These are phyloP conservation scores for Hemerocallis citrina DNA, from an alignment of 106 monocot genomes.

Conservation along the genomic window DNA sequence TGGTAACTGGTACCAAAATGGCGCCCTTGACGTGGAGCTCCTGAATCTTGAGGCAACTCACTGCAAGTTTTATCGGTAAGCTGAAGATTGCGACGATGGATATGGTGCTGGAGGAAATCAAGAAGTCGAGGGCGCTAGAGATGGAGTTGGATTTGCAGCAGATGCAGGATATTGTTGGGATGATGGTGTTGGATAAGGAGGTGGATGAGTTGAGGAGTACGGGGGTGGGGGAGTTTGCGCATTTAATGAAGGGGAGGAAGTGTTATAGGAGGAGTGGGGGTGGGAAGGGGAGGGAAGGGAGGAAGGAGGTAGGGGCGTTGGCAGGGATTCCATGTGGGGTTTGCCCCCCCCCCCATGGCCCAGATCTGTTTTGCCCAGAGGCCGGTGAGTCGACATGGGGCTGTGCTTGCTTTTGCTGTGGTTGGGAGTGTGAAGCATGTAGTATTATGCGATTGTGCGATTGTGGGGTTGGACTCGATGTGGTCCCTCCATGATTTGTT, in stretches of 20 bases:
- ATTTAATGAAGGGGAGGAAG: conserved; percentile 25
- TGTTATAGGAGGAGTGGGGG: conserved; percentile 37
- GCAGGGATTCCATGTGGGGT: conserved; percentile 65
- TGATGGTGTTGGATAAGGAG: conserved; percentile 56
- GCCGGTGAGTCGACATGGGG: too few species aligned
- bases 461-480: too few species aligned
- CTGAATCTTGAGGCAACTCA: conserved; percentile 26
- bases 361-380: too few species aligned
- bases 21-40: conserved; percentile 38
- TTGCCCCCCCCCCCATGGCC: too few species aligned
- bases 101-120: conserved; percentile 17
- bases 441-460: too few species aligned
- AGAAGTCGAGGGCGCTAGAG: conserved; percentile 5
- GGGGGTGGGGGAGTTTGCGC: conserved; percentile 39
- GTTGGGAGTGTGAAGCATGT: too few species aligned
- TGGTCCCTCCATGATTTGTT: too few species aligned
- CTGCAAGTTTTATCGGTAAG: conserved; percentile 20
- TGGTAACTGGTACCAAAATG: conserved; percentile 58
- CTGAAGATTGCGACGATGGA: conserved; percentile 31
- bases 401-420: too few species aligned
- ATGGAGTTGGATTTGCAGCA: conserved; percentile 26
- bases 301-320: conserved; percentile 20
- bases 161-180: conserved; percentile 35
- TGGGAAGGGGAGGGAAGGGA: background rate
- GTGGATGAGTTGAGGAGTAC: conserved; percentile 57